Evolutionary conservation across 2,329 filamentous ascomycete genomes (phyloP), one percentile per base, ranked within the genome.

Genomic region (Botrytis fabae): DNA sequence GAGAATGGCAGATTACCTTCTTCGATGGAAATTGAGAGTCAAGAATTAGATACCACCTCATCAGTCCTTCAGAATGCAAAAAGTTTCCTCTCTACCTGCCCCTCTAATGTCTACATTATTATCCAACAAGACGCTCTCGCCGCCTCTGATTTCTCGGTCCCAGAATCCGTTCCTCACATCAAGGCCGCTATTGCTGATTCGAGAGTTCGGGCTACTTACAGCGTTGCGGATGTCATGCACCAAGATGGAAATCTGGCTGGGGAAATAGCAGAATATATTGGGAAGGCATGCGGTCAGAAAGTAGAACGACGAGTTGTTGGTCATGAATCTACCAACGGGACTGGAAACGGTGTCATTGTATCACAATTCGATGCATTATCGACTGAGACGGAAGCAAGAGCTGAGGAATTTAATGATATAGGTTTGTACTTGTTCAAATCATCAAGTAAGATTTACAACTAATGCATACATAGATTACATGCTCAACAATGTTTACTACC

Each of bases 41-140:
- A 57, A 59, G 48, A 44, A 59, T 51, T 81, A 6, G 78, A 79
- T 73, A 75, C 77, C 6, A 48, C 74, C 2, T 35, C 70, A n/a
- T 54, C 75, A 3, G 74, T 80, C 2, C 63, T 81, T 10, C 35
- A 75, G 7, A 70, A 73, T 6, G 70, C 76, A 2, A 78, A 77
- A 51, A 57, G 82, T n/a, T 80, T 90, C 69, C 87, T 97, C 40
- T 84, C 85, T 57, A 82, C 83, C 71, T 97, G 94, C 82, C 91
- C 92, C 2, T 94, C 92, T 32, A 86, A 90, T 69, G 88, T 88
- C 77, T 97, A 97, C 83, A 84, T 97, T 73, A 82, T 98, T 76
- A 87, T 97, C 75, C 89, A 90, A 44, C 94, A 97, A 80, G 90
- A 92, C 18, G 92, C 92, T 77, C 86, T 94, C 73, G 90, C 91